Base-by-base conservation (phyloP, 129 eudicot species). In the Chrysanthemum seticuspe region DNA sequence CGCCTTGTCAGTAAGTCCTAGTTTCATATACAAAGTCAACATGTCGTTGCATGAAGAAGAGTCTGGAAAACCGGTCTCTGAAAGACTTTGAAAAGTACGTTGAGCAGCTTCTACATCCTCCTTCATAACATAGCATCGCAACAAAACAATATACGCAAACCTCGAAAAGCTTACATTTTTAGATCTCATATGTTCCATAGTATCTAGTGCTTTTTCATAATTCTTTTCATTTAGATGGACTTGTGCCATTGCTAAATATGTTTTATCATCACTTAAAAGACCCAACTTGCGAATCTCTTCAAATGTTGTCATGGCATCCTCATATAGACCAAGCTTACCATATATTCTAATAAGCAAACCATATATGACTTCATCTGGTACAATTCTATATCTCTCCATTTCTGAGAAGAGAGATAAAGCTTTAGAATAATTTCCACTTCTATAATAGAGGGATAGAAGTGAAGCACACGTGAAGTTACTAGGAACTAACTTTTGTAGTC, bases 381-480 rank as follows among this genome's bases (percentile, higher is more conserved):
- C 80, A 57, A 94, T 79, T 59, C 85, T 87, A 78, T 64, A 76
- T 67, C 79, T 88, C 72, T 77, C 99, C 99, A 94, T 94, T 68
- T 94, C 99, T 57, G 85, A 79, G 34, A 94, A 90, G 57, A 94
- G 89, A 31, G 90, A 83, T 72, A 89, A 70, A 58, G 99, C 99
- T 82, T 88, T 88, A 49, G 97, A 81, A 83, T 94, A 94, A 68
- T 90, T 89, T 49, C 91, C 92, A 62, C 49, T 88, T 83, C 73
- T 87, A 44, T 84, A 94, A 71, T 86, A 87, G 69, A 90, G 79
- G 47, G 94, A 83, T 62, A 94, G 74, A 84, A 94, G 99, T 4
- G 99, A 94, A 45, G 97, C 97, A 85, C 99, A 94, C 4, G 99
- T 90, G 72, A 82, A 94, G 77, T 86, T 86, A 78, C 99, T 90